Evolutionary conservation across 495 filamentous ascomycete species (phyloP).

Genomic region (Penicillium manginii): DNA sequence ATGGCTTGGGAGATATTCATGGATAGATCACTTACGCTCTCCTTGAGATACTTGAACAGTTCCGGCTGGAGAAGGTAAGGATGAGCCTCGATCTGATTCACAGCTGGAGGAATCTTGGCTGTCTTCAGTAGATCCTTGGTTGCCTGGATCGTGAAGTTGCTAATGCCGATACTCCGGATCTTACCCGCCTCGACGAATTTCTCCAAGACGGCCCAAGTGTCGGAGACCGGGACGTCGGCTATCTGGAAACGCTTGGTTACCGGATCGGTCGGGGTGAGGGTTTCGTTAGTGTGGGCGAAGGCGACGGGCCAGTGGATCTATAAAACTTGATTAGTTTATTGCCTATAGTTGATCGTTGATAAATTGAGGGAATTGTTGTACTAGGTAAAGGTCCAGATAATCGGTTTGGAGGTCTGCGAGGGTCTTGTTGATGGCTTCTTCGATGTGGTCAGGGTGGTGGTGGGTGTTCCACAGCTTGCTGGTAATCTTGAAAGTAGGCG

Average conservation of each 20-base stretch:
- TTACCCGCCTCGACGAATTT: slow-evolving; percentile 66
- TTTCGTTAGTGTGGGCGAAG: slow-evolving; percentile 68
- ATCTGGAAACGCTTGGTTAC: slow-evolving; percentile 40
- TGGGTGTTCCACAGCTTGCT: slow-evolving; percentile 52
- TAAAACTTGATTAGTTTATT: neutral
- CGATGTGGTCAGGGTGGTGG: slow-evolving; percentile 45
- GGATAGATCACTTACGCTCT: slow-evolving; percentile 22
- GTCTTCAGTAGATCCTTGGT: slow-evolving; percentile 67
- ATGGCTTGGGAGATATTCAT: too few relatives aligned
- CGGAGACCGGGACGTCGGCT: slow-evolving; percentile 36
- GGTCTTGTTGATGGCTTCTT: slow-evolving; percentile 45
- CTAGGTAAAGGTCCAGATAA: slow-evolving; percentile 51
- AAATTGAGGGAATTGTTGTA: slow-evolving; percentile 26
- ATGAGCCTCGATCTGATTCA: slow-evolving; percentile 89
- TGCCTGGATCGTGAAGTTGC: slow-evolving; percentile 70
- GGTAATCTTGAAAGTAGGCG: slow-evolving; percentile 30
- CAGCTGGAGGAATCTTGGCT: slow-evolving; percentile 63
- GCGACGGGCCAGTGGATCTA: slow-evolving; percentile 47
- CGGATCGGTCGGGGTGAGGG: slow-evolving; percentile 38
- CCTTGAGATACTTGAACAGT: slow-evolving; percentile 49
- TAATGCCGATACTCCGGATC: slow-evolving; percentile 77
- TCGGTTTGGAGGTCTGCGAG: slow-evolving; percentile 47
- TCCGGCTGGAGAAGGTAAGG: slow-evolving; percentile 75
- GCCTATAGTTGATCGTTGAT: neutral
- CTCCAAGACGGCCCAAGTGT: slow-evolving; percentile 75